phyloP scores from a whole-genome alignment of 164 flowering plant species.

The Vitis cinerea region DNA sequence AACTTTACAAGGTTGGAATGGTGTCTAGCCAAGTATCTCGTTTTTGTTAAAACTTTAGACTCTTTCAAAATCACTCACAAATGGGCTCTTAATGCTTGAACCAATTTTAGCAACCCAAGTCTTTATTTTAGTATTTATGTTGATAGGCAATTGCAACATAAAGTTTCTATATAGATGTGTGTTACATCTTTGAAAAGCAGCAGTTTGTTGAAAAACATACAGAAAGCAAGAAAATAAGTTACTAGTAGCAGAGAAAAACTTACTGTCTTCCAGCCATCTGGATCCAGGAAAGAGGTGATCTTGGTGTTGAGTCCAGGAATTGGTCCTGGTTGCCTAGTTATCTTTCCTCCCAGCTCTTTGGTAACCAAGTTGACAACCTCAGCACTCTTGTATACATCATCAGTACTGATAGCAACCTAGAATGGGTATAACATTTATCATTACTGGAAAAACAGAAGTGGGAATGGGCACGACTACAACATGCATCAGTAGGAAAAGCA shows the following conservation, averaged over 20 bases:
- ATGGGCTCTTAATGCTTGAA: too few relatives aligned
- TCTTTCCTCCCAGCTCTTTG: constrained; percentile 96
- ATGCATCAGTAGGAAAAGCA: not conserved
- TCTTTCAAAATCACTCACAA: too few relatives aligned
- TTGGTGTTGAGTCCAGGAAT: constrained; percentile 93
- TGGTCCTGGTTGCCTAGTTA: constrained; percentile 89
- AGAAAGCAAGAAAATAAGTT: not conserved
- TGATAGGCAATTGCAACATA: too few relatives aligned
- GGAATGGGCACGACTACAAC: not conserved
- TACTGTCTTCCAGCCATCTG: constrained; percentile 99
- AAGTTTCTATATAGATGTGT: too few relatives aligned
- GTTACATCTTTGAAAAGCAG: not conserved
- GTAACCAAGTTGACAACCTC: constrained; percentile 72
- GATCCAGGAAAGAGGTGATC: constrained; percentile 83
- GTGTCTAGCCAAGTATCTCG: too few relatives aligned
- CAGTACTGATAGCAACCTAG: constrained; percentile 89
- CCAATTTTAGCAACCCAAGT: too few relatives aligned
- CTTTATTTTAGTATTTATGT: too few relatives aligned
- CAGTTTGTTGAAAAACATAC: not conserved
- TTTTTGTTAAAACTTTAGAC: too few relatives aligned
- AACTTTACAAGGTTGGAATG: too few relatives aligned
- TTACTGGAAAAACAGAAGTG: too few relatives aligned
- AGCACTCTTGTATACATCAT: constrained; percentile 90
- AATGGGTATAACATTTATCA: constrained; percentile 1
- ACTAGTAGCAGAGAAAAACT: constrained; percentile 17